Base-by-base conservation (phyloP, 2,329 filamentous ascomycete genomes). In the Fusarium keratoplasticum region DNA sequence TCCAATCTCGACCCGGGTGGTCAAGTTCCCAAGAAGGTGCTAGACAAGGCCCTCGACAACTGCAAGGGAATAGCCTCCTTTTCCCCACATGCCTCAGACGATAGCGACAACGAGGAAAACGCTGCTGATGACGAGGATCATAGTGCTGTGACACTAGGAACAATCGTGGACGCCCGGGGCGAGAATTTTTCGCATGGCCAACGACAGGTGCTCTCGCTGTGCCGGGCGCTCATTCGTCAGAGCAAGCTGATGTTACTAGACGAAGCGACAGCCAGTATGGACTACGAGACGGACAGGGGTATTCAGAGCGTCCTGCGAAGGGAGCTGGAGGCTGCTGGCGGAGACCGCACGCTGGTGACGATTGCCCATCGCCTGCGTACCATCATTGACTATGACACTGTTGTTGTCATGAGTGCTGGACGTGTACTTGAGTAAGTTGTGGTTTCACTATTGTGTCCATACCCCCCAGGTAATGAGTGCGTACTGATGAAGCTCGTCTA, bases 1-100 rank as follows among this genome's bases (percentile, higher is more conserved):
- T 86, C 85, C 16, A 89, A 94, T 76, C 86, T 94, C 16, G 92
- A 94, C 78, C 90, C 92, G 0, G 90, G 91, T 42, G 86, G 87
- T 36, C 84, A 87, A 36, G 84, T 91, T 31, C 84, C 87, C 1
- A 87, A 89, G 60, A 82, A 82, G 2, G 85, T 87, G 40, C 85
- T 94, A 0, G 84, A 87, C 33, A 88, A 87, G 69, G 91, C 90
- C 0, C 84, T 94, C 6, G 85, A 88, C 33, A 88, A 91, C 52
- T 92, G 92, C 73, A 87, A 89, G 75, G 86, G 91, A 18, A 86
- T 92, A 57, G 88, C 87, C 4, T 88, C 85, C 25, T 88, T 88
- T 76, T 84, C 84, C 20, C 82, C 83, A 27, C 83, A 83, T 44
- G 81, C 80, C 62, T 79, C 80, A 0, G 82, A 83, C 16, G 78